Evolutionary conservation across 2,329 filamentous ascomycete genomes (phyloP), one percentile per base, ranked within the genome.

Genomic region (Pezicula carpinea): DNA sequence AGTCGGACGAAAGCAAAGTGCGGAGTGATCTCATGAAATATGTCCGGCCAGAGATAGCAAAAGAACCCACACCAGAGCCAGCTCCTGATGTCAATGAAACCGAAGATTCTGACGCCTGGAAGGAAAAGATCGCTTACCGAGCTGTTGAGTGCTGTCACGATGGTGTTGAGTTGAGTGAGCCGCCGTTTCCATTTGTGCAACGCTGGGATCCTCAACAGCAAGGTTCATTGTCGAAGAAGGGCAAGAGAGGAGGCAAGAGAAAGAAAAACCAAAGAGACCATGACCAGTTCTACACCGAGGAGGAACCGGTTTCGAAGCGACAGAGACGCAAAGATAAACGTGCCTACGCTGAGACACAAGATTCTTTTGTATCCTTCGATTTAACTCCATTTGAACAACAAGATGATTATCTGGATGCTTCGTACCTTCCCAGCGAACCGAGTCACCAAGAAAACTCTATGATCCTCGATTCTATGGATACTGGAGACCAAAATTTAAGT

Each of bases 141-240:
- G 91, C 89, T 18, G 87, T 95, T 1, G 92, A 97, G 64, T 96
- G 91, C 66, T 80, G 82, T 52, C 76, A 87, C n/a, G 77, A 87
- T 23, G 77, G 75, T 5, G 69, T 89, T 33, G 69, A 77, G 26
- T 72, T 95, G 39, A 86, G 79, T 44, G 77, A 87, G 29, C 91
- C 92, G 0, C 88, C 91, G 0, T 96, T 95, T 60, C 91, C 91
- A 0, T 96, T 96, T 64, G 74, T 87, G 14, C 90, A 96, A 64
- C 79, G 87, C 39, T 96, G 91, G 92, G 89, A 95, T 65, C 77
- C 80, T 3, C 84, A 89, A 51, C 87, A 91, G 58, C 75, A 79
- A 63, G 54, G 58, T 29, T 53, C 52, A 14, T 69, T 70, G 53
- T 67, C 59, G 43, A 70, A 71, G 54, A 68, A 66, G 36, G 65